Base-by-base conservation (phyloP, 768 basidiomycete genomes). In the Phylloporus scabripes region DNA sequence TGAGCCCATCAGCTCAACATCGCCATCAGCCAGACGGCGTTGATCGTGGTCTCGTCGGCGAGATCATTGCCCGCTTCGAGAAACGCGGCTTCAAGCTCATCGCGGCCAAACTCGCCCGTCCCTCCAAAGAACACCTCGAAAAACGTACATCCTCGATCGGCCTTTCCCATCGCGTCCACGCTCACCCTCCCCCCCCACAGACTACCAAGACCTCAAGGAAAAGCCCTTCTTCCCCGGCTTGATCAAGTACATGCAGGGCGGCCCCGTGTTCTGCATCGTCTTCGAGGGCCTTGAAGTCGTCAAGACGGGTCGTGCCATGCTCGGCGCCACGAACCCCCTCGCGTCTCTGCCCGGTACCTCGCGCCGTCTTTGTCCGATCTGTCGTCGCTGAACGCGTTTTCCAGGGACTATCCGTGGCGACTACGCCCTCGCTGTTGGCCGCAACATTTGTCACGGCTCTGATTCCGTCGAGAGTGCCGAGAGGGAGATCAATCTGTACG, bases 11-110 rank as follows among this genome's bases (percentile, higher is more conserved):
- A 34, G 21, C 39, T 23, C 4, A 26, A 42, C 33, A 12, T 11
- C 6, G 4, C 51, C 20, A 53, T 15, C 62, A 96, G 94, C 96
- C 96, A 63, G 96, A 99, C 74, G 96, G 95, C 70, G 96, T 99
- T 76, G 92, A 97, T 74, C 89, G 96, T 62, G 84, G 79, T 59
- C 87, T 97, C 72, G 77, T 94, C 69, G 95, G 92, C 68, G 85
- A 92, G 75, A 97, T 98, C 82, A 90, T 95, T 72, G 62, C 78
- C 65, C 82, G 95, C 62, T 98, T 99, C 73, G 96, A 99, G 82
- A 83, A 87, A 76, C 92, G 95, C 59, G 96, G 96, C 59, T 99
- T 83, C 85, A 96, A 97, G 80, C 86, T 98, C 68, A 77, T 87
- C 66, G 95, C 95, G 51, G 76, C 97, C 67, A 97, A 99, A 78